Evolutionary conservation across 2,329 filamentous ascomycete genomes (phyloP).

Genomic region (Fusarium cyanostomum): DNA sequence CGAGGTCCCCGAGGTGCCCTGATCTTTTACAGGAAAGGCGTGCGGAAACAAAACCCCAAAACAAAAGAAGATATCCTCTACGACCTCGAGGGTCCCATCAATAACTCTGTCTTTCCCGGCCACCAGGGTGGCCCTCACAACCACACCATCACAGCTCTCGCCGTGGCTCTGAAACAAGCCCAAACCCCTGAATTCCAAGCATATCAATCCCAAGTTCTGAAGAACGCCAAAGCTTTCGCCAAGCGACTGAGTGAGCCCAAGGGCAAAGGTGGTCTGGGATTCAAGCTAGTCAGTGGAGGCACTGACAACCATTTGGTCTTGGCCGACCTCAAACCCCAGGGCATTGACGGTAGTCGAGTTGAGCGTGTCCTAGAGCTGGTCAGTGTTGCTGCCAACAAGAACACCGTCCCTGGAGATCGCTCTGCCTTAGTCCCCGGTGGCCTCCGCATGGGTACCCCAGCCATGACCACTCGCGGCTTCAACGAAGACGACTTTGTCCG

Average conservation of each 20-base stretch:
- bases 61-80: conserved; percentile 87
- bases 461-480: conserved; percentile 98
- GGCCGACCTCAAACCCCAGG: conserved; percentile 87
- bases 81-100: conserved; percentile 92
- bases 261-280: conserved; percentile 80
- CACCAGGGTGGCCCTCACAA: conserved; percentile 99
- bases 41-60: conserved; percentile 83
- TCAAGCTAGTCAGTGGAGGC: conserved; percentile 90
- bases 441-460: conserved; percentile 91
- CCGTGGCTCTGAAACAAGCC: conserved; percentile 94
- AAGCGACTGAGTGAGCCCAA: conserved; percentile 72
- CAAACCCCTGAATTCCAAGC: conserved; percentile 88
- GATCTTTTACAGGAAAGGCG: conserved; percentile 98
- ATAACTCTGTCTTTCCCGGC: conserved; percentile 95
- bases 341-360: conserved; percentile 87
- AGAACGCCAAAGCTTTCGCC: conserved; percentile 90
- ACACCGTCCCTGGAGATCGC: conserved; percentile 95
- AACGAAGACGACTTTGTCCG: conserved; percentile 86
- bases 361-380: conserved; percentile 91
- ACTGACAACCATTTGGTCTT: conserved; percentile 98
- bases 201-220: conserved; percentile 90
- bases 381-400: conserved; percentile 98
- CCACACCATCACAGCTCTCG: conserved; percentile 96
- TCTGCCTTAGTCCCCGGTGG: conserved; percentile 94
- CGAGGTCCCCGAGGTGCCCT: conserved; percentile 94